A percentile compares a stretch with the other conserved stretches of the same genome.
Conservation (phyloP, 306 rosid species). For the Trichosanthes cucumerina region DNA sequence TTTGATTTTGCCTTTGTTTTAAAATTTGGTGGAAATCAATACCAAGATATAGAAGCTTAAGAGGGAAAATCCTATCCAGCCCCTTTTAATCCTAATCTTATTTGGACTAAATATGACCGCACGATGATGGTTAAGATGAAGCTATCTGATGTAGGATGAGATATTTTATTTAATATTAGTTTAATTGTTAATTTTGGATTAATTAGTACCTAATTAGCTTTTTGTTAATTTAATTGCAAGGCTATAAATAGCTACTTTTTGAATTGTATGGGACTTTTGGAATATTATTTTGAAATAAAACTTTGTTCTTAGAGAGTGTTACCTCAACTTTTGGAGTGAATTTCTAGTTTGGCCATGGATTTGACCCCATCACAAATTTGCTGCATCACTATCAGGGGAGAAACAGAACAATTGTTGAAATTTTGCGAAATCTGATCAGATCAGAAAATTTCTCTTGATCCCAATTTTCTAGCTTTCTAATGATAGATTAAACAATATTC, state of each 20-base stretch:
- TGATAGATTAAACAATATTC: background rate
- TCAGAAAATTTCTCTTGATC: background rate
- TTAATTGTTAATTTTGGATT: too few species aligned
- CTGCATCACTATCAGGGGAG: background rate
- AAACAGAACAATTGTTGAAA: background rate
- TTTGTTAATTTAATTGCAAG: too few species aligned
- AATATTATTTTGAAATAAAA: background rate
- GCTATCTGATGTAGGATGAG: background rate
- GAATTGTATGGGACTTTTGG: background rate
- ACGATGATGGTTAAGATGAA: too few species aligned
- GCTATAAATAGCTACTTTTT: background rate
- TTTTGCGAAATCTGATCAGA: background rate
- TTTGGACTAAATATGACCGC: background rate
- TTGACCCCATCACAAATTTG: background rate
- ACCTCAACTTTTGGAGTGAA: background rate
- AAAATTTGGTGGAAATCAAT: background rate
- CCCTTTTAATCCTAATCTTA: background rate
- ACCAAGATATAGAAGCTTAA: background rate
- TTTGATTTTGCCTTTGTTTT: background rate
- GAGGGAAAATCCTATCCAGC: background rate
- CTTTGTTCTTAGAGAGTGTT: background rate
- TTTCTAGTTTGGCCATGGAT: background rate
- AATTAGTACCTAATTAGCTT: background rate
- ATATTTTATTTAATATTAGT: too few species aligned
- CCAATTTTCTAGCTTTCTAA: background rate